phyloP scores from a whole-genome alignment of 495 filamentous ascomycete species.

The Thermochaetoides thermophila region DNA sequence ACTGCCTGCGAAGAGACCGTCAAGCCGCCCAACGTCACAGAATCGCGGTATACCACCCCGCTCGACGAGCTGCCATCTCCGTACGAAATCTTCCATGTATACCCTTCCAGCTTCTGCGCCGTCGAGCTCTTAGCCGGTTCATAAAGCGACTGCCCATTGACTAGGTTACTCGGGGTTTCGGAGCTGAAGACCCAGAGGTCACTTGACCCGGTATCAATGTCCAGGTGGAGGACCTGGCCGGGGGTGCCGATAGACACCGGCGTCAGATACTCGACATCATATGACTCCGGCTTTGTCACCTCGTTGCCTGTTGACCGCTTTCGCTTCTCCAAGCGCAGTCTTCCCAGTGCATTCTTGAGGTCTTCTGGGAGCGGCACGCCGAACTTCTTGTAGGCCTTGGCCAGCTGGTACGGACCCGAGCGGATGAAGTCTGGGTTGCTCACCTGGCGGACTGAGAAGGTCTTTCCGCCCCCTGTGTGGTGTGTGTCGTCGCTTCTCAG shows the following conservation, averaged over 20 bases:
- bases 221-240: conserved; percentile 44
- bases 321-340: neutral
- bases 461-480: too few species aligned
- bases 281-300: conserved; percentile 36
- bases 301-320: conserved; percentile 21
- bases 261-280: conserved; percentile 51
- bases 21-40: conserved; percentile 49
- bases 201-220: conserved; percentile 63
- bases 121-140: conserved; percentile 31
- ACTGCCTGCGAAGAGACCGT: conserved; percentile 52
- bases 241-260: conserved; percentile 49
- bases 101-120: conserved; percentile 34
- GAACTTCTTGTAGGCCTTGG: conserved; percentile 46
- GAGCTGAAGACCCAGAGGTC: conserved; percentile 47
- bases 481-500: too few species aligned
- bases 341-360: conserved; percentile 2
- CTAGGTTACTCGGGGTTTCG: conserved; percentile 10
- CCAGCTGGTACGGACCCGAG: conserved; percentile 36
- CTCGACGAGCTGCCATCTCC: conserved; percentile 53
- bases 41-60: conserved; percentile 57
- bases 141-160: conserved; percentile 46
- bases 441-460: conserved; percentile 32
- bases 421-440: conserved; percentile 32
- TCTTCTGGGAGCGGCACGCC: conserved; percentile 24
- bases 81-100: conserved; percentile 54